Percentiles rank a stretch among this genome's conserved stretches.
Conservation (phyloP, 2,329 filamentous ascomycete genomes). For the Chrysoporthe deuterocubensis region DNA sequence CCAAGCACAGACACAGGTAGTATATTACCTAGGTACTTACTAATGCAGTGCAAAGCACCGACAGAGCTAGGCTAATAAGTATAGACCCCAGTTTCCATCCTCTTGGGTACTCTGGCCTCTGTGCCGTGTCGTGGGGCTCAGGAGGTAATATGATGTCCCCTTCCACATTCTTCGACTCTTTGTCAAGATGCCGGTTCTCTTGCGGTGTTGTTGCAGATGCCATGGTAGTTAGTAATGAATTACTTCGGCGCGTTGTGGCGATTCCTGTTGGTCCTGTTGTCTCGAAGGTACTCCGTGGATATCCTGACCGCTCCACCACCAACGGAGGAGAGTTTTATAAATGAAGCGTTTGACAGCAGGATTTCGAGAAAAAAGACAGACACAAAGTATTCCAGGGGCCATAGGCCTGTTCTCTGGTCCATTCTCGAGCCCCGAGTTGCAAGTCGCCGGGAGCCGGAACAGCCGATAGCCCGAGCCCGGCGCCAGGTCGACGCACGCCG, state of each 20-base stretch:
- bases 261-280: background rate
- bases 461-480: background rate
- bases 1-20: background rate
- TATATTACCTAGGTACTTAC: background rate
- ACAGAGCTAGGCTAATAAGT: background rate
- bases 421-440: background rate
- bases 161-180: background rate
- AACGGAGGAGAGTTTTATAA: background rate
- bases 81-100: constrained; percentile 2
- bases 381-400: background rate
- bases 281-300: background rate
- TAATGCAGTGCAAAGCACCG: background rate
- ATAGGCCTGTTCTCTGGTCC: background rate
- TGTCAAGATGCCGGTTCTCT: background rate
- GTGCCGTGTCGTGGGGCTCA: background rate
- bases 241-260: background rate
- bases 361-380: background rate
- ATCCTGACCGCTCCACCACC: background rate
- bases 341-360: background rate
- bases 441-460: background rate
- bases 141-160: background rate
- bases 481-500: too few species aligned
- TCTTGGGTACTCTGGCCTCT: background rate
- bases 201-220: background rate
- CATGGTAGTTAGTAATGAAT: background rate